A percentile compares a stretch with the other conserved stretches of the same genome.
phyloP scores from a whole-genome alignment of 768 basidiomycete genomes.

The Gautieria morchelliformis region DNA sequence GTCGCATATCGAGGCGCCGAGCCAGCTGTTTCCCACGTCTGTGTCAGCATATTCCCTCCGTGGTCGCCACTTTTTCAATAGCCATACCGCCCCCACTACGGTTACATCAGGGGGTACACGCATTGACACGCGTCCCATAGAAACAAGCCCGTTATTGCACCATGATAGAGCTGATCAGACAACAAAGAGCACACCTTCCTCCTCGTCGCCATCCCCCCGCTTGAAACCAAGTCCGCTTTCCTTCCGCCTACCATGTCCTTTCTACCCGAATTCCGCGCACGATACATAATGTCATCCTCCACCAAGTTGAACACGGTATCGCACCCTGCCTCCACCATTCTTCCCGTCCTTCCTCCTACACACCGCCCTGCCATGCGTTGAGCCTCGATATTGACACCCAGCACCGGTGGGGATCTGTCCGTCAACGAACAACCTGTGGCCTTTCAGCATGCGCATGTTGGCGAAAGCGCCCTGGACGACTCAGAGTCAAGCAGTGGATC shows the following conservation, averaged over 20 bases:
- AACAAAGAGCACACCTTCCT: background rate
- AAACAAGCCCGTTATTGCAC: background rate
- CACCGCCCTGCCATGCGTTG: background rate
- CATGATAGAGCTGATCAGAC: background rate
- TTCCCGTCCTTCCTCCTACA: background rate
- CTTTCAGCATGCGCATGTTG: constrained; percentile 34
- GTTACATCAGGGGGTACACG: background rate
- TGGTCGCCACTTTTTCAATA: background rate
- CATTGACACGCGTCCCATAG: background rate
- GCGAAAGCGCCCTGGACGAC: constrained; percentile 71
- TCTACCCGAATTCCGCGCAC: background rate
- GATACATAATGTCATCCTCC: background rate
- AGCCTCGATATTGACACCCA: background rate
- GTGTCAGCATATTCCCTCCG: background rate
- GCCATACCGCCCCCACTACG: background rate
- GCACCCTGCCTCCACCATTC: background rate
- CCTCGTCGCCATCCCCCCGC: background rate
- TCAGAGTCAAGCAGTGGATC: constrained; percentile 44
- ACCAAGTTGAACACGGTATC: background rate
- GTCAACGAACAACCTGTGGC: too few relatives aligned
- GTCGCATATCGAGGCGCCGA: background rate
- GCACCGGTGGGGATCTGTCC: background rate
- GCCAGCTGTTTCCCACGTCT: background rate
- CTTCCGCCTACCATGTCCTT: background rate
- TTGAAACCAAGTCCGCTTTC: background rate